Percentiles rank a stretch among this genome's conserved stretches.
These are phyloP conservation scores for Chenopodium quinoa DNA, from an alignment of 148 eudicot genomes.

Conservation along the genomic window DNA sequence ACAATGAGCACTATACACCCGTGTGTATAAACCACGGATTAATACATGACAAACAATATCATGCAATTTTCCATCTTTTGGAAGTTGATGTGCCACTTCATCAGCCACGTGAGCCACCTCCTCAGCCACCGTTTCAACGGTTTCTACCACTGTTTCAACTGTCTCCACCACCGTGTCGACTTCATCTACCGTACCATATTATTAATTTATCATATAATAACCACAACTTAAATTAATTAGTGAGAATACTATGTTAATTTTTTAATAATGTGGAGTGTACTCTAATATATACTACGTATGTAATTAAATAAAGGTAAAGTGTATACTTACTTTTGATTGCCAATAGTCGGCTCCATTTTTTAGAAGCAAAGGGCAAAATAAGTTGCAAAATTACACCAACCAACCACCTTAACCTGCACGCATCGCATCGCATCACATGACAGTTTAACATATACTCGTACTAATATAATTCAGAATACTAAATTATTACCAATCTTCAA, in stretches of 20 bases:
- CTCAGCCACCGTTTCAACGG: constrained; percentile 22
- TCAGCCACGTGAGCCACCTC: constrained; percentile 21
- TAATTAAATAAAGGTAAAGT: background rate
- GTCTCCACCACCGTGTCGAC: constrained; percentile 14
- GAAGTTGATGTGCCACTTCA: constrained; percentile 16
- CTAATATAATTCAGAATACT: background rate
- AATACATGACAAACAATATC: constrained; percentile 4
- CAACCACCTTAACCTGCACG: constrained; percentile 12
- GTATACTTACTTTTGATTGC: constrained; percentile 1
- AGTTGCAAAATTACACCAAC: background rate
- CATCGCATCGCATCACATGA: background rate
- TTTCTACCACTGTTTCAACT: constrained; percentile 22
- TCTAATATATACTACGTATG: background rate
- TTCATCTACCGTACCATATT: background rate
- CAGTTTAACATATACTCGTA: background rate
- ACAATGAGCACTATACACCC: too few relatives aligned
- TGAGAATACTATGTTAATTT: background rate
- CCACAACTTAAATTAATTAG: background rate
- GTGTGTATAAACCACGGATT: too few relatives aligned
- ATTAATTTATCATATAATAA: too few relatives aligned
- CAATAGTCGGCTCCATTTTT: constrained; percentile 7
- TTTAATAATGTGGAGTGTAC: background rate
- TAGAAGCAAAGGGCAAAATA: constrained; percentile 3
- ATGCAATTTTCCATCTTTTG: constrained; percentile 11
- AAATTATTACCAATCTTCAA: background rate